Evolutionary conservation across 2,329 filamentous ascomycete genomes (phyloP).

Genomic region (Lasiodiplodia theobromae): DNA sequence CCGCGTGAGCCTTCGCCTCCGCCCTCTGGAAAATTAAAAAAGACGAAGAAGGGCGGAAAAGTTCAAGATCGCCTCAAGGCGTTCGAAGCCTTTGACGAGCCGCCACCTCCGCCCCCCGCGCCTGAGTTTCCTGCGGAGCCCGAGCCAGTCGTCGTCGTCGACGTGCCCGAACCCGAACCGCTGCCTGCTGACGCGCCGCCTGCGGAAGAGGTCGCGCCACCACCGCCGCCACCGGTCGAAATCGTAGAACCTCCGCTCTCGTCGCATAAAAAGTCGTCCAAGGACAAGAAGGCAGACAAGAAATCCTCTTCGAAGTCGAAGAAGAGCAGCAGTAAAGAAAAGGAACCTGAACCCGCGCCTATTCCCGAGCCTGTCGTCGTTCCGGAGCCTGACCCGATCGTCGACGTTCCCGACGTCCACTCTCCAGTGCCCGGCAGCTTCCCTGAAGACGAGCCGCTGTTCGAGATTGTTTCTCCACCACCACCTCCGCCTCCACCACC

Average conservation of each 20-base stretch:
- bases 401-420: constrained; percentile 37
- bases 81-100: constrained; percentile 27
- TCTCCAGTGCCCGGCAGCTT: constrained; percentile 57
- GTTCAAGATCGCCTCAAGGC: constrained; percentile 26
- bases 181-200: constrained; percentile 17
- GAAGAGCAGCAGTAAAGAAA: constrained; percentile 24
- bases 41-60: constrained; percentile 38
- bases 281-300: constrained; percentile 32
- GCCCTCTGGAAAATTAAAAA: constrained; percentile 31
- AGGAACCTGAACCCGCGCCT: constrained; percentile 11
- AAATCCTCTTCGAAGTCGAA: constrained; percentile 29
- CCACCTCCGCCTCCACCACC: constrained; percentile 33
- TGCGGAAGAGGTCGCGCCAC: constrained; percentile 5
- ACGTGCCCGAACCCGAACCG: constrained; percentile 19
- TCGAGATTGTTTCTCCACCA: constrained; percentile 14
- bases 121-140: constrained; percentile 42
- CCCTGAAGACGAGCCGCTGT: constrained; percentile 48
- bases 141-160: constrained; percentile 31
- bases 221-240: constrained; percentile 26
- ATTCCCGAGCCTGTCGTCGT: constrained; percentile 5
- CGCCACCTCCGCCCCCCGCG: constrained; percentile 17
- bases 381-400: constrained; percentile 27
- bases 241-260: constrained; percentile 4
- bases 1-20: constrained; percentile 19
- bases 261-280: constrained; percentile 28